Evolutionary conservation across 192 early-diverging fungal species (phyloP), one percentile per base, ranked within the genome.

Genomic region (Gigaspora rosea): DNA sequence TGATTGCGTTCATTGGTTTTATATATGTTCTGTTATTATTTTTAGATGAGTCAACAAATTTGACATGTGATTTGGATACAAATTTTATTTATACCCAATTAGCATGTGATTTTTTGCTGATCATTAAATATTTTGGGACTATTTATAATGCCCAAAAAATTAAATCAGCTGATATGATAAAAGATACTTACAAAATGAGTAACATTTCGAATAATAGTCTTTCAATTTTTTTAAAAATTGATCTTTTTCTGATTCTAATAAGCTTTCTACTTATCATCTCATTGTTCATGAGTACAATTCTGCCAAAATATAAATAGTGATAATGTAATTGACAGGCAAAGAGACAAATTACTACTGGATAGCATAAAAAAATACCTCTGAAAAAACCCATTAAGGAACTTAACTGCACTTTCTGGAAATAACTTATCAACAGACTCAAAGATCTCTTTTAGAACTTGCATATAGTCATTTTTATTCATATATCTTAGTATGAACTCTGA

Each of bases 381-480:
- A 62, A 74, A 73, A 49, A 74, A 74, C 59, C 62, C 58, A 18
- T 49, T 11, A 74, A 62, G 46, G 27, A 74, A 74, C 13, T 62
- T 13, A 74, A 74, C 16, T 8, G 58, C 59, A 27, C 3, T 33
- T 48, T 62, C 73, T 11, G 22, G 73, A 62, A 62, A 74, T 15
- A 74, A 62, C 58, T 74, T 46, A 62, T 74, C 20, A n/a, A 62
- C 47, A 62, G 58, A 51, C 36, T 74, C 58, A 74, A 74, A 74
- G 50, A 18, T 74, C 47, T 74, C 73, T 48, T 62, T 74, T 62
- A 74, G 58, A 74, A 74, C 73, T 57, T 71, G 70, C 70, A 71
- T 71, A 51, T 71, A 57, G 11, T 74, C 73, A 74, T 74, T 20
- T 13, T 74, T 46, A 59, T 59, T 16, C 11, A 20, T 52, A 62